Percentiles rank a stretch among this genome's conserved stretches.
Evolutionary conservation across 768 basidiomycete genomes (phyloP).

Genomic region (Leccinum barrowsii): DNA sequence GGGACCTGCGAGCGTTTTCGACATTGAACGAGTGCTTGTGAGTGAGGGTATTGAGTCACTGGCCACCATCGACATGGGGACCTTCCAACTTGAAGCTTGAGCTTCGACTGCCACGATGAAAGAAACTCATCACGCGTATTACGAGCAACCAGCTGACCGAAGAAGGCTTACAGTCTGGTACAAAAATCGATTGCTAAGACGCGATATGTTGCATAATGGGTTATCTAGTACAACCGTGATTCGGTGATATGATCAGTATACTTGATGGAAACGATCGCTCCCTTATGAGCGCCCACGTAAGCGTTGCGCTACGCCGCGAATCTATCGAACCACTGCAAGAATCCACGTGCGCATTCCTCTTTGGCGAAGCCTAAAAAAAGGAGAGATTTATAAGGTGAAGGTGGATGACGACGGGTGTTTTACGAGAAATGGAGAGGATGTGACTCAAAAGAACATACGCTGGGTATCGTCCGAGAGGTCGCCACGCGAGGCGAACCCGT

Average conservation of each 20-base stretch:
- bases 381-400: neutral
- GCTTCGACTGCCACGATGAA: neutral
- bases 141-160: neutral
- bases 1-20: conserved; percentile 37
- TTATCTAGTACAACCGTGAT: conserved; percentile 11
- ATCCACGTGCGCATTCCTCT: conserved; percentile 51
- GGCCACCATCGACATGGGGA: neutral
- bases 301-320: conserved; percentile 30
- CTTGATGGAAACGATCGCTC: neutral
- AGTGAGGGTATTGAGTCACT: neutral
- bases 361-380: conserved; percentile 51
- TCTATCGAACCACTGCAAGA: conserved; percentile 50
- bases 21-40: conserved; percentile 13
- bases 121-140: neutral
- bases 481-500: conserved; percentile 35
- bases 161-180: neutral
- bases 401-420: neutral
- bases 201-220: neutral
- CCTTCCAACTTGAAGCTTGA: neutral
- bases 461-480: conserved; percentile 26
- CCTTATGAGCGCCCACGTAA: neutral
- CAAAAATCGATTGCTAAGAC: neutral
- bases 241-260: neutral
- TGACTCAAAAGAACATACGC: conserved; percentile 11
- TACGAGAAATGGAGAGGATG: neutral